Conservation (phyloP, 78 protist species). For the Chrysochromulina tobinii region DNA sequence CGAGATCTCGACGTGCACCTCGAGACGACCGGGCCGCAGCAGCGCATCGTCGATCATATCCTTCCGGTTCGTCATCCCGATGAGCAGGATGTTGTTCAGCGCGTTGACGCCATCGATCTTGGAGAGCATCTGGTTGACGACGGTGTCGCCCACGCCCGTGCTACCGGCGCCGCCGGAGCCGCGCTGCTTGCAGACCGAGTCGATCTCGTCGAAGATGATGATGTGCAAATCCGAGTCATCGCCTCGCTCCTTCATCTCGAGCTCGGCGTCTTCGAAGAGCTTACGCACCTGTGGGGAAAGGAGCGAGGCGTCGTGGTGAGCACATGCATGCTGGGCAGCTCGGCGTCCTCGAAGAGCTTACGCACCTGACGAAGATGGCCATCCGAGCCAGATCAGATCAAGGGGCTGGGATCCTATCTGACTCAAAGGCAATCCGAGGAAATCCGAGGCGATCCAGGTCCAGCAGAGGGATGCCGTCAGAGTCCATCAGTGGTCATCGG, state of each 20-base stretch:
- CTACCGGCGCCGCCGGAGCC: conserved; percentile 67
- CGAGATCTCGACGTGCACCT: conserved; percentile 92
- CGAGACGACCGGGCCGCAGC: conserved; percentile 97
- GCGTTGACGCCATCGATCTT: conserved; percentile 98
- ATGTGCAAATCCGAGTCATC: conserved; percentile 94
- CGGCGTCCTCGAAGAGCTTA: conserved; percentile 90
- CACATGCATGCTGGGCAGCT: no score
- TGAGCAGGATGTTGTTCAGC: conserved; percentile 96
- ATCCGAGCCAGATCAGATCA: no score
- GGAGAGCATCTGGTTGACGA: conserved; percentile 97
- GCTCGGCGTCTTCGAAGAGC: conserved; percentile 89
- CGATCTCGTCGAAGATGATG: conserved; percentile 98
- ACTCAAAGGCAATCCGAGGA: no score
- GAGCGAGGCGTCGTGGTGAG: no score
- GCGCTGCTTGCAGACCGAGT: conserved; percentile 94
- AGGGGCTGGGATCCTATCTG: no score
- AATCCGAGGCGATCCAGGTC: no score
- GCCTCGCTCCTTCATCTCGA: conserved; percentile 79
- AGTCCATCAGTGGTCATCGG: no score
- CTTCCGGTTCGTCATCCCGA: conserved; percentile 97
- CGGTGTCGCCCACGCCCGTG: conserved; percentile 83
- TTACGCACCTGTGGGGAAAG: conserved; percentile 55
- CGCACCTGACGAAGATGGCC: conserved; percentile 42
- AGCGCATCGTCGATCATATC: conserved; percentile 99
- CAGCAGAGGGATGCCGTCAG: no score